phyloP scores from a whole-genome alignment of 106 monocot genomes.

The Posidonia australis region DNA sequence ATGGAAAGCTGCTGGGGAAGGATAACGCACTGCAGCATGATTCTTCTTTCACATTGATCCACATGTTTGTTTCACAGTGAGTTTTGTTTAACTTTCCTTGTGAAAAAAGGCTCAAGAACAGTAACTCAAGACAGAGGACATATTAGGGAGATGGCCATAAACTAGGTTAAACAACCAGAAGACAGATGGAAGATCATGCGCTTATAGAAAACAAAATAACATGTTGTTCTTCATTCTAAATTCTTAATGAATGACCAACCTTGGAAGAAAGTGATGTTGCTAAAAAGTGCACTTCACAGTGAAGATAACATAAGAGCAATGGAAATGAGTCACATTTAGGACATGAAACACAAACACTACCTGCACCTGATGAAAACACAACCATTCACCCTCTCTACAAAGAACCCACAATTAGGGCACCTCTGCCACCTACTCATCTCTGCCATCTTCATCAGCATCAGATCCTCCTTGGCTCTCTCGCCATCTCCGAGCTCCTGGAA shows the following conservation, averaged over 20 bases:
- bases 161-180: too few species aligned
- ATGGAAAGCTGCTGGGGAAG: not conserved
- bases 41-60: too few species aligned
- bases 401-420: constrained; percentile 33
- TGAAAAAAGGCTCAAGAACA: too few species aligned
- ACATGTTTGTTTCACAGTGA: too few species aligned
- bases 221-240: too few species aligned
- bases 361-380: constrained; percentile 45
- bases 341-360: constrained; percentile 10
- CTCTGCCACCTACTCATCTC: constrained; percentile 26
- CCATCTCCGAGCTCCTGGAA: constrained; percentile 12
- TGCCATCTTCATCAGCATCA: constrained; percentile 29
- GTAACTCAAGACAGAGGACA: too few species aligned
- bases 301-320: not conserved
- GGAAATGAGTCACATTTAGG: not conserved
- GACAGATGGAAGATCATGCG: too few species aligned
- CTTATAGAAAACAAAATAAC: too few species aligned
- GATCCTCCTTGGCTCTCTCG: constrained; percentile 20
- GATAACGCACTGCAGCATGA: not conserved
- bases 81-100: too few species aligned
- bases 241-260: too few species aligned
- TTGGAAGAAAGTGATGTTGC: too few species aligned
- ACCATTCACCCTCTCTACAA: constrained; percentile 32
- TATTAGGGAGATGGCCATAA: too few species aligned
- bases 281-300: not conserved